Evolutionary conservation across 805 yeast genomes (phyloP), one percentile per base, ranked within the genome.

Genomic region (Lipomyces sp.): DNA sequence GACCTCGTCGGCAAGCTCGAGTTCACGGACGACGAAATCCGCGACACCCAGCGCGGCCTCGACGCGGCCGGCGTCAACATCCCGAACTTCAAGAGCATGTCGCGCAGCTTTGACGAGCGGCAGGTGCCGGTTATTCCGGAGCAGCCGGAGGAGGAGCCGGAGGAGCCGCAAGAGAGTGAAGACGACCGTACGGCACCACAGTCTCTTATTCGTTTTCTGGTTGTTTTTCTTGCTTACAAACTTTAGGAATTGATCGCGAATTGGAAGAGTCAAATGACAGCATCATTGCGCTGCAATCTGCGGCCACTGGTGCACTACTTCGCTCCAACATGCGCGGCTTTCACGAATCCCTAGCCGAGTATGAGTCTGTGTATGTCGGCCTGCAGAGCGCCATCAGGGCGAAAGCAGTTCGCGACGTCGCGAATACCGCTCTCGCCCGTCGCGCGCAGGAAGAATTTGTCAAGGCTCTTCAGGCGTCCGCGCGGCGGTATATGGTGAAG

Each of bases 71-170:
- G 89, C 0, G 67, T 81, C 21, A 79, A 80, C 37, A 71, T 90
- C 59, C 95, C 96, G 11, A 87, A 89, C 61, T 91, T 90, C 65
- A 78, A 77, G 32, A 73, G 76, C 6, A 71, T 80, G 69, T 74
- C 70, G 48, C 66, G 68, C 31, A 74, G 75, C 37, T 68, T 74
- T 31, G 69, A 64, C n/a, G 65, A 66, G n/a, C n/a, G n/a, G n/a
- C n/a, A n/a, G n/a, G n/a, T n/a, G n/a, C n/a, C n/a, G n/a, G n/a
- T n/a, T n/a, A n/a, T n/a, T n/a, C n/a, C 23, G 66, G 63, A 18
- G 51, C 51, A 5, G 23, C 4, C 43, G 18, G 26, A 10, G 32
- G 14, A 33, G n/a, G 31, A 2, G 11, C 40, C 22, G 13, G 35
- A 28, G 3, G 45, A 33, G 2, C 42, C 48, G 10, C 39, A 23